Base-by-base conservation (phyloP, 495 filamentous ascomycete genomes). In the Thermothielavioides terrestris region DNA sequence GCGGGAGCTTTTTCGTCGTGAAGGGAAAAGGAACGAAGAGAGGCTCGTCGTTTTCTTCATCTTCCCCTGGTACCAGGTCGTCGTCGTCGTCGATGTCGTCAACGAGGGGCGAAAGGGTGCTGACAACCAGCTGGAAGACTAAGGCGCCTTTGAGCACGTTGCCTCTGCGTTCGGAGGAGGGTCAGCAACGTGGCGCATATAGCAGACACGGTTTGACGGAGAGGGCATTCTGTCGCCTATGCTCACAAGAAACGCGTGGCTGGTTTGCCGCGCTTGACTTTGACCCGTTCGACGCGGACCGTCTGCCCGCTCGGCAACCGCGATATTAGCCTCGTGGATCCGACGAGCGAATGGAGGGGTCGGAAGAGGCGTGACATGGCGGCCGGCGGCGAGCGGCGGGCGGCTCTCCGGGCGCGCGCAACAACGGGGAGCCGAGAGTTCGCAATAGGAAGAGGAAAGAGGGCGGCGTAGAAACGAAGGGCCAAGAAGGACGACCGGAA, bases 11-110 rank as follows among this genome's bases (percentile, higher is more conserved):
- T 62, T 66, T 60, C 67, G 70, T 60, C 54, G 70, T 68, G 67
- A 69, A 42, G 55, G 78, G 59, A 69, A 89, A 63, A 1, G 85
- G 83, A 35, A 90, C 77, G 56, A 90, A 89, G 2, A 56, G 42
- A 1, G 42, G 48, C 22, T 54, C 58, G 2, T 47, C 57, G 5
- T 11, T 6, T 1, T 52, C 31, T 30, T 66, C 58, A 17, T 55
- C 58, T 10, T 42, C 52, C 43, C 47, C 47, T 8, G 32, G 39
- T 21, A 59, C 58, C 23, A 50, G 56, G 4, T 54, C 34, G 32
- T 66, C 57, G 17, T 56, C 56, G 14, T 40, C 50, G 44, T 47
- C 48, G 27, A 35, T 17, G 38, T 59, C 17, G 7, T 26, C 52
- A 10, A 21, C 15, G 7, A 34, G 15, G 15, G 21, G n/a, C 22